Evolutionary conservation across 495 filamentous ascomycete species (phyloP).

Genomic region (Letharia columbiana): DNA sequence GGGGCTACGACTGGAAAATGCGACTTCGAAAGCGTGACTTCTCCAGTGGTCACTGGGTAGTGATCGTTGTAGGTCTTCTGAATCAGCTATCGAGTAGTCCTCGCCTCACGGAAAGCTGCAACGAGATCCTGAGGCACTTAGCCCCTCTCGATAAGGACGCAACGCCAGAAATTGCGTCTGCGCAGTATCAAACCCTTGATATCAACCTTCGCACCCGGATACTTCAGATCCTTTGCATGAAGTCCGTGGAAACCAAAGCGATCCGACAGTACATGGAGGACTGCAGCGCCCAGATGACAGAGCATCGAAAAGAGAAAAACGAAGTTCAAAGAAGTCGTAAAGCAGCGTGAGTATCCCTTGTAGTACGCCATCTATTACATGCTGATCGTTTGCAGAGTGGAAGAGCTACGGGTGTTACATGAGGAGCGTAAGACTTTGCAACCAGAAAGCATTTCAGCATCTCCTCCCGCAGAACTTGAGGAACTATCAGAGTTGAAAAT

Average conservation of each 20-base stretch:
- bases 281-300: constrained; percentile 86
- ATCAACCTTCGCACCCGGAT: constrained; percentile 73
- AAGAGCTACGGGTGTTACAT: constrained; percentile 73
- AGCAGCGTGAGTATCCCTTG: constrained; percentile 55
- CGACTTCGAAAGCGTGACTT: constrained; percentile 77
- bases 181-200: constrained; percentile 65
- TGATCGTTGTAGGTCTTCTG: constrained; percentile 79
- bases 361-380: constrained; percentile 18
- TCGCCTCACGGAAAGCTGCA: constrained; percentile 60
- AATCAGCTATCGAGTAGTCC: constrained; percentile 72
- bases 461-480: constrained; percentile 53
- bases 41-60: constrained; percentile 80
- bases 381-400: constrained; percentile 38
- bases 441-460: constrained; percentile 61
- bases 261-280: constrained; percentile 83
- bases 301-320: constrained; percentile 88
- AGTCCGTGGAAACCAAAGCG: constrained; percentile 76
- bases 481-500: constrained; percentile 57
- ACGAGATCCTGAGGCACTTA: constrained; percentile 67
- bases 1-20: constrained; percentile 70
- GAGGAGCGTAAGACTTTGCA: constrained; percentile 81
- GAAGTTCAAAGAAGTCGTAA: constrained; percentile 80
- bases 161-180: constrained; percentile 58
- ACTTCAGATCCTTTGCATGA: constrained; percentile 77
- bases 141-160: constrained; percentile 69